Base-by-base conservation (phyloP, 768 basidiomycete species). In the Rhodotorula paludigena region DNA sequence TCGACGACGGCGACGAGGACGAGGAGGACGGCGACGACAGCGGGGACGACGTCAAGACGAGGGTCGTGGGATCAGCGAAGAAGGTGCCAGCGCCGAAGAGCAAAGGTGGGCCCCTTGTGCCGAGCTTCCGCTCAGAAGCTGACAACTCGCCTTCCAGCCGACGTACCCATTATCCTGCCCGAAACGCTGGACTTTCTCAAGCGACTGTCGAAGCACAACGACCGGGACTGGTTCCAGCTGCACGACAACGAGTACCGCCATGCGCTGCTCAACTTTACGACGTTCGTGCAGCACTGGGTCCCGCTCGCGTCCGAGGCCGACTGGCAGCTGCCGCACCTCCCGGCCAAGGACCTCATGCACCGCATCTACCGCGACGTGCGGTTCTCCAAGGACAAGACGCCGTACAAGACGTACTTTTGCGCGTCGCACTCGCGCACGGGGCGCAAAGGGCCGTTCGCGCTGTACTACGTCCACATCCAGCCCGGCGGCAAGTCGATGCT, bases 281-380 rank as follows among this genome's bases (percentile, higher is more conserved):
- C 82, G 44, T 97, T 94, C 74, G 80, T 93, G 28, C 86, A 88
- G 48, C 79, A 79, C 0, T 85, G 93, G 75, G 87, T 87, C 2
- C 81, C 84, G 18, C 78, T 84, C 36, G 81, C 94, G 23, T 81
- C 82, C 36, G 86, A 86, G 52, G 85, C 85, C 2, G 94, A 99
- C 77, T 80, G 84, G 25, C 85, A 96, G 74, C 84, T 98, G 0
- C 94, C 96, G 0, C 86, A 84, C 14, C 81, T 98, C 4, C 96
- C 96, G 0, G 85, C 90, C 0, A 93, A 92, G 75, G 94, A 99
- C 73, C 83, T 94, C 32, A 85, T 89, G 62, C 90, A 98, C 77
- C 82, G 94, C 23, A 92, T 97, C 47, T 94, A 96, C 76, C 86
- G 93, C 52, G 94, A 97, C 77, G 78, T 94, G 32, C 85, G 92